Evolutionary conservation across 129 eudicot species (phyloP), one percentile per base, ranked within the genome.

Genomic region (Escallonia rubra): DNA sequence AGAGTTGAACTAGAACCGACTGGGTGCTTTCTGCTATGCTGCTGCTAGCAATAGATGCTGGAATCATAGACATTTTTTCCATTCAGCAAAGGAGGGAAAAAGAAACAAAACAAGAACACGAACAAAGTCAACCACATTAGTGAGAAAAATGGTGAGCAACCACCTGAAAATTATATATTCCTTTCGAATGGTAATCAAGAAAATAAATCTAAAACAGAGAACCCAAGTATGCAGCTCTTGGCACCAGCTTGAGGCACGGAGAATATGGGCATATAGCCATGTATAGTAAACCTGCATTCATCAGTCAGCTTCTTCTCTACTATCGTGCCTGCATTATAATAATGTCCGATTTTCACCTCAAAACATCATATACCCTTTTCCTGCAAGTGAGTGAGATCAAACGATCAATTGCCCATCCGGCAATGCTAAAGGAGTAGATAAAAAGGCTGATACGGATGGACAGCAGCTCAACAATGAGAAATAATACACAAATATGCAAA

Each of bases 221-320:
- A 69, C 56, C 49, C 65, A 61, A 53, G 13, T 6, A 51, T 8
- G 38, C 41, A 52, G 60, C 71, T 47, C 67, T 49, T 67, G 23
- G 78, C 76, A 67, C 56, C 44, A 67, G 56, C 51, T 69, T 3
- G 69, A 67, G 59, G 61, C 66, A 11, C 57, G 52, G 50, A 73
- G 63, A 67, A 43, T 39, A 54, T 4, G 44, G 34, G 58, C 72
- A 54, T 49, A 55, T 44, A 38, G 38, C 46, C 46, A 52, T 41
- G 67, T 64, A 63, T 61, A 48, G 66, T 77, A 64, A 78, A 75
- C 86, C 78, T 72, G 72, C 66, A 68, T 57, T 70, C 46, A 47
- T 47, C 55, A 11, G 38, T 59, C 42, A 50, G 41, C 14, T 16
- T 50, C 61, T 66, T 47, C 73, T 72, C 47, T 10, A 45, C 12